Percentiles rank a stretch among this genome's conserved stretches.
Conservation (phyloP, 164 flowering plant genomes). For the Liriodendron chinense region DNA sequence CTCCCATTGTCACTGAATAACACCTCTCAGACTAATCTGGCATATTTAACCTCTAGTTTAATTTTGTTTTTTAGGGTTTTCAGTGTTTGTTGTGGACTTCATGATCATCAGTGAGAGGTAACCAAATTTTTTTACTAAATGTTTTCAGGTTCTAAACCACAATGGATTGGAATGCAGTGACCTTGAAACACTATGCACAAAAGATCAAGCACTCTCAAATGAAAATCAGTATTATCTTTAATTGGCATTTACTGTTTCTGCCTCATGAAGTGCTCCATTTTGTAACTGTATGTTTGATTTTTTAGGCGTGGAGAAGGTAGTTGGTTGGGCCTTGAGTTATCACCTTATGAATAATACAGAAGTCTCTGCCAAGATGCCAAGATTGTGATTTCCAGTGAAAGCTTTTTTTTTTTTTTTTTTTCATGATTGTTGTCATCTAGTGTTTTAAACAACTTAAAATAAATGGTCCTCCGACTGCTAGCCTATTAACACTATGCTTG, state of each 20-base stretch:
- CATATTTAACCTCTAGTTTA: too few relatives aligned
- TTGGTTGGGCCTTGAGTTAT: slow-evolving; percentile 86
- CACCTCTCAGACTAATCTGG: too few relatives aligned
- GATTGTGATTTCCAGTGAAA: slow-evolving; percentile 62
- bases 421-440: too few relatives aligned
- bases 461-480: too few relatives aligned
- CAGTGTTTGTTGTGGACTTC: neutral
- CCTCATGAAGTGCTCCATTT: neutral
- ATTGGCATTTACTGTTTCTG: neutral
- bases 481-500: neutral
- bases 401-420: slow-evolving; percentile 42
- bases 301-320: slow-evolving; percentile 73
- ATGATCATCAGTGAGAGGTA: neutral
- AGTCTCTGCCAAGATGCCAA: slow-evolving; percentile 46
- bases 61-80: too few relatives aligned
- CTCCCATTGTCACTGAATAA: too few relatives aligned
- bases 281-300: slow-evolving; percentile 9
- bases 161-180: slow-evolving; percentile 63
- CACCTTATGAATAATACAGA: slow-evolving; percentile 66
- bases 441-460: too few relatives aligned
- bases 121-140: neutral
- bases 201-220: slow-evolving; percentile 73
- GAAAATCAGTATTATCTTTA: slow-evolving; percentile 53
- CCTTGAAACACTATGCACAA: slow-evolving; percentile 61
- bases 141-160: slow-evolving; percentile 59